These are phyloP conservation scores for Infundibulicybe gibba DNA, from an alignment of 768 basidiomycete species.

Conservation along the genomic window DNA sequence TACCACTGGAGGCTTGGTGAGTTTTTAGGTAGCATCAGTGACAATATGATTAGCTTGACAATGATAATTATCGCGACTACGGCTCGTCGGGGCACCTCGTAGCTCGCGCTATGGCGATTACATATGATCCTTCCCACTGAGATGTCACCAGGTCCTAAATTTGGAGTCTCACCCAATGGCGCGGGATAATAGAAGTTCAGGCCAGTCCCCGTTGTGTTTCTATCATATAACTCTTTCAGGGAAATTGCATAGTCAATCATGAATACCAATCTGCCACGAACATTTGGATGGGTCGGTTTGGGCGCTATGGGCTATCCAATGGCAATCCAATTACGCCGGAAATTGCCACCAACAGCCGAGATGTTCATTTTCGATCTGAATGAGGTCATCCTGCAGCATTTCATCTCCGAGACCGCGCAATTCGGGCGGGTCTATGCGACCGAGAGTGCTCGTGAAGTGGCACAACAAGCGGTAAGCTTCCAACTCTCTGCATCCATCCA, in stretches of 20 bases:
- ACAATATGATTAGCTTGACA: no score
- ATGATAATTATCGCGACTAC: no score
- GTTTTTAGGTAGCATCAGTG: no score
- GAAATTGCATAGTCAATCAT: slow-evolving; percentile 4
- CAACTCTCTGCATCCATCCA: background rate
- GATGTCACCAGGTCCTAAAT: background rate
- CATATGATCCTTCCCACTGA: no score
- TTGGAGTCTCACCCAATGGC: background rate
- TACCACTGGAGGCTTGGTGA: no score
- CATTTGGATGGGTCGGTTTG: slow-evolving; percentile 36
- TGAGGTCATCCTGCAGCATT: slow-evolving; percentile 17
- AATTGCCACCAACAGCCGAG: slow-evolving; percentile 17
- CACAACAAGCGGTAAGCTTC: slow-evolving; percentile 29
- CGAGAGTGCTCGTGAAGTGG: slow-evolving; percentile 27
- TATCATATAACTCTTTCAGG: background rate
- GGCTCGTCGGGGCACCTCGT: no score
- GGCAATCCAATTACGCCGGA: slow-evolving; percentile 30
- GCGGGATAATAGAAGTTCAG: no score
- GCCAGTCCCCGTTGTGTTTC: background rate
- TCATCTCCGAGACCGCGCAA: slow-evolving; percentile 15
- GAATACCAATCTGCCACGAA: slow-evolving; percentile 12
- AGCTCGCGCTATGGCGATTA: no score
- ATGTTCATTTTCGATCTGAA: slow-evolving; percentile 35
- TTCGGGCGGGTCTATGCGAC: slow-evolving; percentile 13
- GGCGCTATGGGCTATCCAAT: slow-evolving; percentile 44